Conservation (phyloP, 2,329 filamentous ascomycete genomes). For the Sarocladium brachiariae region DNA sequence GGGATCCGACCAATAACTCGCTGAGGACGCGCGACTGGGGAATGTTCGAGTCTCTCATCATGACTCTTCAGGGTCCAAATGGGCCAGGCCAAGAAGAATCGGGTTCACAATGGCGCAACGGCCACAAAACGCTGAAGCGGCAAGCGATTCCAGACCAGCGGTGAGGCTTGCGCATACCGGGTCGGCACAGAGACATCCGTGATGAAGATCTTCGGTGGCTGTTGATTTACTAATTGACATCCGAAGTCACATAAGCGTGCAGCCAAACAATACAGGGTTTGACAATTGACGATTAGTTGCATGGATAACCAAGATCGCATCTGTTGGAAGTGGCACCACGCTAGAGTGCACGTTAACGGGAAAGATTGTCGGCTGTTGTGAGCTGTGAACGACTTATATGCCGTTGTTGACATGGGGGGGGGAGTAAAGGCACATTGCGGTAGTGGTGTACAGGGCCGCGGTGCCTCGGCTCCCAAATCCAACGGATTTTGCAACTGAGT, state of each 20-base stretch:
- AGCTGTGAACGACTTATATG: too few species aligned
- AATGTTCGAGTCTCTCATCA: too few species aligned
- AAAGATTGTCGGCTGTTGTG: too few species aligned
- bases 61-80: too few species aligned
- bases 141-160: neutral
- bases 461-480: too few species aligned
- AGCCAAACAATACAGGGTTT: neutral
- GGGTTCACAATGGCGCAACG: neutral
- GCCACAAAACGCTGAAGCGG: neutral
- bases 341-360: too few species aligned
- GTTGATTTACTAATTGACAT: neutral
- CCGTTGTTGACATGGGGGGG: too few species aligned
- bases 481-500: too few species aligned
- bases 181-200: neutral
- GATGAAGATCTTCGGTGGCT: neutral
- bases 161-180: slow-evolving; percentile 2
- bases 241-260: slow-evolving; percentile 2
- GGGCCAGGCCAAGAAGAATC: neutral
- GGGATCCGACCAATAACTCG: neutral
- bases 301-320: neutral
- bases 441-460: too few species aligned
- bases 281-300: neutral
- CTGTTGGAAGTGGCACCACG: neutral
- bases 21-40: too few species aligned
- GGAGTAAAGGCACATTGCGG: too few species aligned